These are phyloP conservation scores for Periconia macrospinosa DNA, from an alignment of 2,329 filamentous ascomycete species.

Conservation along the genomic window DNA sequence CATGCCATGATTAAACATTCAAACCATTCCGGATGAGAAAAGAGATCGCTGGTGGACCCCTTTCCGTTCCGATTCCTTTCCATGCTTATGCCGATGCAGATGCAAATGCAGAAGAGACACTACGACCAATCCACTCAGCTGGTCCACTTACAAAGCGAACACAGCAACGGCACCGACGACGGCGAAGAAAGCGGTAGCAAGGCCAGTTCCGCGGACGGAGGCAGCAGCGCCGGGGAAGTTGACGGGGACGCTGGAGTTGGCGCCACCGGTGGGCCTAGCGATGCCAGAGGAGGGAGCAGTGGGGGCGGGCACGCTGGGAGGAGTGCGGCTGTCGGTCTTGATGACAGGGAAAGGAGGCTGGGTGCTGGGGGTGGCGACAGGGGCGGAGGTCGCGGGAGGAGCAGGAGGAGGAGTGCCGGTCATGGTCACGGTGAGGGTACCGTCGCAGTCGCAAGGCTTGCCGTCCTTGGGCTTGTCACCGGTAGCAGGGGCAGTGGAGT, in stretches of 20 bases:
- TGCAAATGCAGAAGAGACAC: background rate
- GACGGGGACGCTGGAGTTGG: conserved; percentile 21
- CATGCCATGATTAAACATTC: too few relatives aligned
- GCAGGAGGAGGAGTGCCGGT: conserved; percentile 15
- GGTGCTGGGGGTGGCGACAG: conserved; percentile 2
- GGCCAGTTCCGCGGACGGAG: conserved; percentile 14
- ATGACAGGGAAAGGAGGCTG: conserved; percentile 27
- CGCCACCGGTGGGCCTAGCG: conserved; percentile 12
- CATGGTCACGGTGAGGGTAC: conserved; percentile 19
- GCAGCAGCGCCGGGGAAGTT: conserved; percentile 35
- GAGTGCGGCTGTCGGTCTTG: conserved; percentile 29
- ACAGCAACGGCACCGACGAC: conserved; percentile 25
- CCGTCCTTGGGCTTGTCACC: background rate
- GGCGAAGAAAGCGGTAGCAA: conserved; percentile 22
- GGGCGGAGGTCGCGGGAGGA: background rate
- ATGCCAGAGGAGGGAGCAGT: conserved; percentile 20
- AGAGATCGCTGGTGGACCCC: background rate
- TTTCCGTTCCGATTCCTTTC: background rate
- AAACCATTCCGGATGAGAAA: too few relatives aligned
- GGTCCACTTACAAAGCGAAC: conserved; percentile 24
- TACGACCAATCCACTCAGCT: background rate
- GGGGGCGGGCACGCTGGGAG: conserved; percentile 23
- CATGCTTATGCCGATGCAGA: background rate
- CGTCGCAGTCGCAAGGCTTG: conserved; percentile 16
- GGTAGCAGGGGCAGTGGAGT: conserved; percentile 5